Base-by-base conservation (phyloP, 164 flowering plant genomes). In the Umbellularia californica region DNA sequence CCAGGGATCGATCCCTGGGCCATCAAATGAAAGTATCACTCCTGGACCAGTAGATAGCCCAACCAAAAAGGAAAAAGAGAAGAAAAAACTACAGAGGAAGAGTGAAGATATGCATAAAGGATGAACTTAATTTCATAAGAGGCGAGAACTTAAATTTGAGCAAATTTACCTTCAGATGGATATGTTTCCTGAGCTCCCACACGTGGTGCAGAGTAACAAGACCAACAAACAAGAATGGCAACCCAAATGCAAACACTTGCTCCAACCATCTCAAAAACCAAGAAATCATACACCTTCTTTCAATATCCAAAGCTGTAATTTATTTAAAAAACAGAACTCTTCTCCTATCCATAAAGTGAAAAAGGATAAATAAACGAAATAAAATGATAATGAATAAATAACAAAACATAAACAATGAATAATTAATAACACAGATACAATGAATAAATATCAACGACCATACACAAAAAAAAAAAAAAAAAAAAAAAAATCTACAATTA, bases 151-250 rank as follows among this genome's bases (percentile, higher is more conserved):
- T 13, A 66, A 24, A 30, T 65, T 22, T 30, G 65, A 70, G 23
- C 17, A 17, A 33, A 62, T 13, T 74, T 64, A 88, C 96, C 96
- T 90, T 91, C 93, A 3, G 79, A 72, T 70, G 93, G 90, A 85
- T 86, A 79, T 70, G 93, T 89, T 4, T 41, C 50, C 71, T 82
- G 83, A 5, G 86, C 88, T 70, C 41, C 79, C 4, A 75, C 86
- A 72, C 71, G 67, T 4, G 81, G 74, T 58, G 74, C 10, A 10
- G 75, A 81, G 72, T 65, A 85, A 74, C 79, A 77, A 23, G 65
- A 79, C 10, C 77, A 82, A 3, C 79, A 52, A 30, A 77, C 78
- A n/a, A 79, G 64, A 73, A 73, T 22, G 15, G 64, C 72, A 50
- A 41, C 74, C 22, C 69, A 33, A 13, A 58, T 24, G 66, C 23